These are phyloP conservation scores for Juncus effusus DNA, from an alignment of 176 grass and related monocot species.

Conservation along the genomic window DNA sequence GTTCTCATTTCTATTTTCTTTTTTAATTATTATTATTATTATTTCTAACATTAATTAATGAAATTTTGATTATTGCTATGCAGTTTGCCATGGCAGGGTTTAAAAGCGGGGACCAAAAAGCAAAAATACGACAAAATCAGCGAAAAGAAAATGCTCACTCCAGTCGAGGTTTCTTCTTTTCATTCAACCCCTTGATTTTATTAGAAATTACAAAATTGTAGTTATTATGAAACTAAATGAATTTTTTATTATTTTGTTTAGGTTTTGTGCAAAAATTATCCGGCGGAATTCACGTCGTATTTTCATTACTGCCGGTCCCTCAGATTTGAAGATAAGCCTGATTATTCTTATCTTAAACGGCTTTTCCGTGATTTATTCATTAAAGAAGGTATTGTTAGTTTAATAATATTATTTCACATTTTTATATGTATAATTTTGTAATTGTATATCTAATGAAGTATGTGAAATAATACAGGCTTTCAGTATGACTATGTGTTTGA, in stretches of 20 bases:
- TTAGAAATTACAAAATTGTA: too few relatives aligned
- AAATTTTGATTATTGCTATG: conserved; percentile 19
- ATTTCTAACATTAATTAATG: conserved; percentile 33
- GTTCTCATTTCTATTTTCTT: conserved; percentile 25
- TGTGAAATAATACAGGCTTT: conserved; percentile 47
- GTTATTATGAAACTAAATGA: too few relatives aligned
- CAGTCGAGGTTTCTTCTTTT: conserved; percentile 59
- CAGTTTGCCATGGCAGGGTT: conserved; percentile 83
- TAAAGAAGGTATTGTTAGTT: conserved; percentile 44
- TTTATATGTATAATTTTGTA: conserved; percentile 7
- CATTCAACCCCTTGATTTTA: not conserved
- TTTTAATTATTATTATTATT: not conserved
- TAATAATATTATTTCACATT: not conserved
- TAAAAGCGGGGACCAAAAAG: conserved; percentile 84
- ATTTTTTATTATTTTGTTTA: conserved; percentile 27
- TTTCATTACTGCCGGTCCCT: conserved; percentile 86
- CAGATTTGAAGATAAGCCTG: conserved; percentile 89
- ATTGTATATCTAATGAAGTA: conserved; percentile 26
- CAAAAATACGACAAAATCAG: conserved; percentile 86
- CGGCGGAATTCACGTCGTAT: conserved; percentile 67
- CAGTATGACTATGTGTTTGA: conserved; percentile 85
- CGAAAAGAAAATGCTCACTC: conserved; percentile 78
- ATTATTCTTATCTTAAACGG: conserved; percentile 79
- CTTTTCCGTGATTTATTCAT: conserved; percentile 84
- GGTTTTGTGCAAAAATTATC: conserved; percentile 81